Evolutionary conservation across 2,329 filamentous ascomycete species (phyloP).

Genomic region (Calycina herbarum): DNA sequence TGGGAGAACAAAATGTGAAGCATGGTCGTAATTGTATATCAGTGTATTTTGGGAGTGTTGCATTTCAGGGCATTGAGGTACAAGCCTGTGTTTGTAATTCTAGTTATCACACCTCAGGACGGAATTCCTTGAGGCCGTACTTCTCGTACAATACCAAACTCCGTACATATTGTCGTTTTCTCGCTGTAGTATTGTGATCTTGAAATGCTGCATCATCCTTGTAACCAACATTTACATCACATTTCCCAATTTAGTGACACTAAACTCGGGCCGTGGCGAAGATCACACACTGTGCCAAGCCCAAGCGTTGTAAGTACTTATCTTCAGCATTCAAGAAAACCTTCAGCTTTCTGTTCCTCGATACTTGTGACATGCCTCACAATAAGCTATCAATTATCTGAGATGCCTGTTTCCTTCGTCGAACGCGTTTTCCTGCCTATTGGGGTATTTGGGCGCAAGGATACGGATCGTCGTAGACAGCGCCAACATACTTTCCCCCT

Average conservation of each 20-base stretch:
- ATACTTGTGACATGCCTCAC: slow-evolving; percentile 14
- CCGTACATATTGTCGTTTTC: background rate
- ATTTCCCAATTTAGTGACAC: background rate
- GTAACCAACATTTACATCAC: background rate
- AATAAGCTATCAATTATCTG: slow-evolving; percentile 10
- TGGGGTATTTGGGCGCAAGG: slow-evolving; percentile 20
- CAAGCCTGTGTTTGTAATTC: slow-evolving; percentile 36
- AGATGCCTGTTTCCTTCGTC: slow-evolving; percentile 28
- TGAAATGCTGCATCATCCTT: background rate
- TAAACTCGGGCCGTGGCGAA: background rate
- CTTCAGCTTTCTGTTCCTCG: slow-evolving; percentile 4
- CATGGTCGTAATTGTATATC: slow-evolving; percentile 30
- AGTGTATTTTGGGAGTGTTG: slow-evolving; percentile 25
- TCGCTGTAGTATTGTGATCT: background rate
- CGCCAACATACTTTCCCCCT: slow-evolving; percentile 27
- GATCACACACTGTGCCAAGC: background rate
- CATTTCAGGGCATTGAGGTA: slow-evolving; percentile 26
- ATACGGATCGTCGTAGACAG: slow-evolving; percentile 16
- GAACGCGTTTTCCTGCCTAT: slow-evolving; percentile 28
- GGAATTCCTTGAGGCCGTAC: slow-evolving; percentile 15
- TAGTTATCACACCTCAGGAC: slow-evolving; percentile 36
- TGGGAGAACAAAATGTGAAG: slow-evolving; percentile 8
- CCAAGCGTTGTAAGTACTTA: background rate
- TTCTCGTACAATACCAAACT: slow-evolving; percentile 2
- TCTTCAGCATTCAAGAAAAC: background rate